Base-by-base conservation (phyloP, 352 stramenopile genomes). In the Pythium dissotocum region DNA sequence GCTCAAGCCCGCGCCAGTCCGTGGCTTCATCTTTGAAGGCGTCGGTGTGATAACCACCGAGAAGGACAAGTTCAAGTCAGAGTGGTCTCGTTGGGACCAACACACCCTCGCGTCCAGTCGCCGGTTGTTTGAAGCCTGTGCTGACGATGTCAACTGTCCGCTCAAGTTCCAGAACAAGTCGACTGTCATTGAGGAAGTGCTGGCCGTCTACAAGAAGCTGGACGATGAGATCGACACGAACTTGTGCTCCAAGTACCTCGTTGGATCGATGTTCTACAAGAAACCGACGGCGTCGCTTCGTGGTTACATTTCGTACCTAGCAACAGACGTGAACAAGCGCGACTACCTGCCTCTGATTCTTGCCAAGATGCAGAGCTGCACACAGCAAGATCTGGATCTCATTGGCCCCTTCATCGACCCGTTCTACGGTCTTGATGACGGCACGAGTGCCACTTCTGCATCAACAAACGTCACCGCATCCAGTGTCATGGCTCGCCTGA, bases 1-100 rank as follows among this genome's bases (percentile, higher is more conserved):
- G 26, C 53, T 77, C 26, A 28, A 54, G 14, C 46, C 56, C 18
- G 18, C 62, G 12, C 33, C 52, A 28, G 63, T 72, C 3, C 26
- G n/a, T 2, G 63, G 71, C 14, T 75, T 58, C 58, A 63, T 77
- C 46, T 70, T 77, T 32, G 67, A 77, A 42, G 70, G 71, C 44
- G 59, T 77, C 14, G 49, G 40, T 7, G 52, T 53, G 21, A 7
- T 65, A 5, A 64, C 48, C 4, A 63, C 48, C 28, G 38, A 72
- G 30, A n/a, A 40, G 8, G 55, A 69, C 30, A 4, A 9, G 12
- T 6, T 63, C 4, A 6, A 72, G 26, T 48, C 3, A 6, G 8
- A 28, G 21, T 46, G 16, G 16, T 40, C 53, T 13, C 49, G 35
- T 21, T 35, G 7, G 1, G 42, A 72, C 26, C 8, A 64, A 13